Base-by-base conservation (phyloP, 1,284 basidiomycete species). In the Kwoniella shivajii region DNA sequence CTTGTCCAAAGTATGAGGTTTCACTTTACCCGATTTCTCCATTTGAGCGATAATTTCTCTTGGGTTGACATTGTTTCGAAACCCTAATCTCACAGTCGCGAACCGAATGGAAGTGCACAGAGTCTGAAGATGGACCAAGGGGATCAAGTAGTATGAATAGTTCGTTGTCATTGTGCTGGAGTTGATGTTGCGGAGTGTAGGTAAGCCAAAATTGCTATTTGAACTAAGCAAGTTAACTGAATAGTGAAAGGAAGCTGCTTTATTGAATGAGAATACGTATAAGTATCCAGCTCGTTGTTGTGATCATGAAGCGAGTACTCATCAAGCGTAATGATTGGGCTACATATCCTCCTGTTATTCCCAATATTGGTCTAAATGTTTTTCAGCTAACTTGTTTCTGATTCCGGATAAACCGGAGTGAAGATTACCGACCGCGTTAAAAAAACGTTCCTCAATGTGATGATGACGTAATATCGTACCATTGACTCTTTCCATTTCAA, bases 121-220 rank as follows among this genome's bases (percentile, higher is more conserved):
- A 3, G 64, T 57, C 52, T 73, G 72, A 22, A 69, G 46, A 54
- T 62, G 73, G 44, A 69, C 64, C 36, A 61, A 47, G 31, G 66
- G 57, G 54, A 75, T 61, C 54, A 64, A 48, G 56, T 66, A 64
- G 66, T 72, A 74, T 1, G 68, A 71, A 43, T 60, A 59, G 58
- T 75, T 75, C 49, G 60, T 57, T 24, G 42, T 47, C 43, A 51
- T 52, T 18, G 36, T 45, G 44, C 30, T 41, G 10, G 1, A 5
- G 38, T 30, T 29, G 24, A 9, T 20, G 37, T 36, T 34, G 20
- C 14, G 24, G 36, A 22, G 20, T 20, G 38, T 42, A 13, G 11
- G 34, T n/a, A n/a, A n/a, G n/a, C n/a, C n/a, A n/a, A n/a, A n/a
- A n/a, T n/a, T n/a, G n/a, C n/a, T n/a, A n/a, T n/a, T n/a, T n/a